These are phyloP conservation scores for Hypholoma sublateritium DNA, from an alignment of 768 basidiomycete genomes.

Conservation along the genomic window DNA sequence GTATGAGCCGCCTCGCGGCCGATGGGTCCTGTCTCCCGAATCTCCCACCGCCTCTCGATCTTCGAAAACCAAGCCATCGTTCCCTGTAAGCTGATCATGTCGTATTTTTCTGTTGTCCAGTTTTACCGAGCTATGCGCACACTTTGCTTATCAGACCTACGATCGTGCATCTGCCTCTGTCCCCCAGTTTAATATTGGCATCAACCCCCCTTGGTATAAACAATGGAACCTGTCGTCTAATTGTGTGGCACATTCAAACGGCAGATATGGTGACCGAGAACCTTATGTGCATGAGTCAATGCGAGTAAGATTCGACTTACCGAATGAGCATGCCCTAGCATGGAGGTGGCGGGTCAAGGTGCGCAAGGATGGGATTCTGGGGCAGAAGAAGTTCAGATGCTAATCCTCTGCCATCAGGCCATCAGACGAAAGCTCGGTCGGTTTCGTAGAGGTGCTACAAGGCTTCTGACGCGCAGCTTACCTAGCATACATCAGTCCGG, in stretches of 20 bases:
- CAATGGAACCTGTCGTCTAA: not conserved
- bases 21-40: not conserved
- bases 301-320: slow-evolving; percentile 16
- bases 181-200: not conserved
- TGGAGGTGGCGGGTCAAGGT: slow-evolving; percentile 13
- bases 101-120: not conserved
- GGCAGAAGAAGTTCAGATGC: not conserved
- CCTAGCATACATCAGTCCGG: not conserved
- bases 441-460: not conserved
- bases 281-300: slow-evolving; percentile 10
- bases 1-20: not conserved
- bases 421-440: not conserved
- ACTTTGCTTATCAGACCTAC: not conserved
- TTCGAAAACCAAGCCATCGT: not conserved
- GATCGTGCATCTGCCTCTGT: slow-evolving; percentile 2
- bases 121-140: not conserved
- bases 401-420: not conserved
- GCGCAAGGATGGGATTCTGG: too few relatives aligned
- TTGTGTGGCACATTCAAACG: not conserved
- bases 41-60: not conserved
- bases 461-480: not conserved
- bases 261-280: not conserved
- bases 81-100: not conserved
- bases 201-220: not conserved
- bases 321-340: slow-evolving; percentile 1